phyloP scores from a whole-genome alignment of 495 filamentous ascomycete genomes.

The Xylaria sp. region DNA sequence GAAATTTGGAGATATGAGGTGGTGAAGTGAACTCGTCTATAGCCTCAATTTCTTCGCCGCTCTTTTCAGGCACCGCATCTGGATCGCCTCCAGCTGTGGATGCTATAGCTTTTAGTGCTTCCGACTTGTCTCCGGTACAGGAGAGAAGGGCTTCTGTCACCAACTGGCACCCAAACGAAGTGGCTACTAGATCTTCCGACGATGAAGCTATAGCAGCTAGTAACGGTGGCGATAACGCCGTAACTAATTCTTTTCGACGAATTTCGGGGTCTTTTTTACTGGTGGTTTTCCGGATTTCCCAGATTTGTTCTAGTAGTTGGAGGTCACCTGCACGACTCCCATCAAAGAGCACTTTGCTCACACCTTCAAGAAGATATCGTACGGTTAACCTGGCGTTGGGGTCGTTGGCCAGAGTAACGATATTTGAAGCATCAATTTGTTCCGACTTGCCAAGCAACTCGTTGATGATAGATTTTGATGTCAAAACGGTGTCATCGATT shows the following conservation, averaged over 20 bases:
- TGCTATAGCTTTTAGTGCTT: conserved; percentile 75
- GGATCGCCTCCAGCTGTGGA: conserved; percentile 69
- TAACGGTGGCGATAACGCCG: conserved; percentile 68
- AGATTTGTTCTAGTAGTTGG: conserved; percentile 73
- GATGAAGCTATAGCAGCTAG: conserved; percentile 73
- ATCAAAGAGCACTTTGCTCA: conserved; percentile 73
- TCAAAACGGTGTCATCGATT: conserved; percentile 90
- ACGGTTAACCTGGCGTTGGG: conserved; percentile 77
- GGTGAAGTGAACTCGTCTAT: neutral
- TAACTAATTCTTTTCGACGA: conserved; percentile 77
- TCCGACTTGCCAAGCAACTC: conserved; percentile 78
- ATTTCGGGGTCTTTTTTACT: conserved; percentile 88
- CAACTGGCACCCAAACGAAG: conserved; percentile 85
- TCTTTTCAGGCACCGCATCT: conserved; percentile 42
- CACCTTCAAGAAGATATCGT: conserved; percentile 81
- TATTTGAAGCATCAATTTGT: conserved; percentile 65
- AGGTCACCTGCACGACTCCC: conserved; percentile 63
- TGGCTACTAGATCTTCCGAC: conserved; percentile 69
- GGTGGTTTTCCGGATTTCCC: conserved; percentile 74
- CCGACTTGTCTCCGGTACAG: conserved; percentile 73
- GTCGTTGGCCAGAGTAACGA: conserved; percentile 69
- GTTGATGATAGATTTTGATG: conserved; percentile 81
- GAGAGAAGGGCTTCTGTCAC: conserved; percentile 81
- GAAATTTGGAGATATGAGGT: conserved; percentile 61
- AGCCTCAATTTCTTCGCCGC: conserved; percentile 44